Conservation (phyloP, 108 stramenopile species). For the Stephanodiscus minutulus region DNA sequence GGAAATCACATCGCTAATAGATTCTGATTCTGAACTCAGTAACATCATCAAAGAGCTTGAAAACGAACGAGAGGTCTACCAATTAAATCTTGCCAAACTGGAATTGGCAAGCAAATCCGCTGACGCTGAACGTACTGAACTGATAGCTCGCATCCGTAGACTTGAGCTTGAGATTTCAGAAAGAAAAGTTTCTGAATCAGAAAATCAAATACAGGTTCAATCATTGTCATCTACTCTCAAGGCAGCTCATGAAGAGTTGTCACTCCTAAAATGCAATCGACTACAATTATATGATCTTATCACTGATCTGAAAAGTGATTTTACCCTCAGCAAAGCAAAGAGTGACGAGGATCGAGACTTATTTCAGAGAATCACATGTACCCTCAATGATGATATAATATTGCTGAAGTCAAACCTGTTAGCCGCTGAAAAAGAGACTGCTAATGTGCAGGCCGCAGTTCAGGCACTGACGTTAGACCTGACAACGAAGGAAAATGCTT, state of each 20-base stretch:
- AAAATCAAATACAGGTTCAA: conserved; percentile 17
- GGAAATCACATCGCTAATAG: neutral
- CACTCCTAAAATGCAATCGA: conserved; percentile 1
- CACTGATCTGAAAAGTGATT: conserved; percentile 12
- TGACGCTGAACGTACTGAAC: neutral
- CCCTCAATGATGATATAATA: conserved; percentile 3
- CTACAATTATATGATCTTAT: neutral
- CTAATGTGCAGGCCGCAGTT: neutral
- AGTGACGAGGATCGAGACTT: conserved; percentile 2
- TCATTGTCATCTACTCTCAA: conserved; percentile 19
- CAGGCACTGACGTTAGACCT: conserved; percentile 1
- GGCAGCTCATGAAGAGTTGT: conserved; percentile 2
- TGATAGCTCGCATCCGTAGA: conserved; percentile 4
- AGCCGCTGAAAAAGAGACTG: neutral
- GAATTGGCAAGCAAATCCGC: neutral
- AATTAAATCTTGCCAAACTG: neutral
- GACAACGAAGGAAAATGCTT: neutral
- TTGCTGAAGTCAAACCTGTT: conserved; percentile 11
- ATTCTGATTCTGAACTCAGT: conserved; percentile 1
- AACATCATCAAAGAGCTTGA: neutral
- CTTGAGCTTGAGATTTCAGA: conserved; percentile 14
- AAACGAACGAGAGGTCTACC: neutral
- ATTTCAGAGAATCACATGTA: neutral
- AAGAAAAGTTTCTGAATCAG: neutral
- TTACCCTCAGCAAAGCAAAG: conserved; percentile 14